Conservation (phyloP, 768 basidiomycete genomes). For the Podaxis sp. region DNA sequence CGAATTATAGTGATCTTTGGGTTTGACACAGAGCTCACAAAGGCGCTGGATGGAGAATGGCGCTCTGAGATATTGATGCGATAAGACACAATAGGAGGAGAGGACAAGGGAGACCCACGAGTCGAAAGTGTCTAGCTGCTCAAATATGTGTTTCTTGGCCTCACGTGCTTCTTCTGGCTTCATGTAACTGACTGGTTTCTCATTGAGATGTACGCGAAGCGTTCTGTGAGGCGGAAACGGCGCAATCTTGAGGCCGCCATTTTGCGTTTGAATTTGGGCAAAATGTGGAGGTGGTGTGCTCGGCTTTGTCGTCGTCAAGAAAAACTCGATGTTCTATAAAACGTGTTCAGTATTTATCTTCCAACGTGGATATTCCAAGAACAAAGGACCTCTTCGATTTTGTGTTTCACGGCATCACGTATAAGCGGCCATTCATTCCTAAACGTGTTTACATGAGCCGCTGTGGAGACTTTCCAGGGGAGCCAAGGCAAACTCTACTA, state of each 20-base stretch:
- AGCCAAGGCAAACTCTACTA: slow-evolving; percentile 50
- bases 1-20: slow-evolving; percentile 69
- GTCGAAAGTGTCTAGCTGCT: slow-evolving; percentile 73
- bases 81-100: slow-evolving; percentile 5
- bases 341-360: slow-evolving; percentile 13
- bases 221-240: slow-evolving; percentile 68
- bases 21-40: slow-evolving; percentile 75
- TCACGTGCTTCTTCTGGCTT: slow-evolving; percentile 58
- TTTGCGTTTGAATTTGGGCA: slow-evolving; percentile 40
- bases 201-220: slow-evolving; percentile 47
- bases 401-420: slow-evolving; percentile 71
- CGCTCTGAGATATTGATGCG: slow-evolving; percentile 34
- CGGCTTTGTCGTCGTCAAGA: slow-evolving; percentile 40
- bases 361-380: slow-evolving; percentile 16
- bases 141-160: slow-evolving; percentile 55
- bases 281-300: slow-evolving; percentile 40
- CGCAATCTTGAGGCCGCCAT: slow-evolving; percentile 67
- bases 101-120: slow-evolving; percentile 44
- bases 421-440: slow-evolving; percentile 72
- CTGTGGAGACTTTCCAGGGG: slow-evolving; percentile 8
- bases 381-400: slow-evolving; percentile 59
- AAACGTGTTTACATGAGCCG: slow-evolving; percentile 17
- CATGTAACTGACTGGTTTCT: slow-evolving; percentile 60
- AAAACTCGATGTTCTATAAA: slow-evolving; percentile 49
- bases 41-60: slow-evolving; percentile 92